Base-by-base conservation (phyloP, 331 rosid genomes). In the Rosa hybrid region DNA sequence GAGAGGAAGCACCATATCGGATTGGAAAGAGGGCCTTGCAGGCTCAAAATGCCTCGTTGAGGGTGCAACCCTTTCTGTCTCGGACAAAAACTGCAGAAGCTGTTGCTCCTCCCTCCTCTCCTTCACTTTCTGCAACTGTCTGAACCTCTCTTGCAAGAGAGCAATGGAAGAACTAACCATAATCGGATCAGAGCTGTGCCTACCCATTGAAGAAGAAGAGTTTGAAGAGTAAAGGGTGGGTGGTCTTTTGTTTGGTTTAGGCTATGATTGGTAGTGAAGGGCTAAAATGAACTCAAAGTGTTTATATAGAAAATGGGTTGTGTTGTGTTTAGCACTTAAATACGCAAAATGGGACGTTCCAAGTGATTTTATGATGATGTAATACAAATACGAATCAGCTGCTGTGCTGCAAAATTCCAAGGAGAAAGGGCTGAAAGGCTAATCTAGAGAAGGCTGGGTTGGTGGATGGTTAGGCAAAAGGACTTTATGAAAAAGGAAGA, bases 111-210 rank as follows among this genome's bases (percentile, higher is more conserved):
- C 97, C 81, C 98, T 92, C 68, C 89, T 92, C 78, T 91, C 94
- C 79, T 92, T 94, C 82, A 89, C 96, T 86, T 91, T 94, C 89
- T 94, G 94, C 88, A 94, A 88, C 76, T 89, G 92, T 53, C 94
- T 91, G 81, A 94, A 94, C 90, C 98, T 92, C 78, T 92, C 96
- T 83, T 94, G 98, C 80, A 94, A 89, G 42, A 94, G 93, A 78
- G 94, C 98, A 82, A 94, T 94, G 85, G 98, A 94, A 77, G 97
- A 86, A 53, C 84, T 86, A 42, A 83, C 91, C 82, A 68, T 81
- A 64, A 90, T 84, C 68, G 92, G 81, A 80, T 90, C 90, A 73
- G 80, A 72, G 80, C 82, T 85, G 53, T 86, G 87, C 86, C 96
- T 89, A 60, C 92, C 89, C 98, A 94, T 93, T 82, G 82, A 48